Base-by-base conservation (phyloP, 2,329 filamentous ascomycete species). In the Fusarium heterosporum region DNA sequence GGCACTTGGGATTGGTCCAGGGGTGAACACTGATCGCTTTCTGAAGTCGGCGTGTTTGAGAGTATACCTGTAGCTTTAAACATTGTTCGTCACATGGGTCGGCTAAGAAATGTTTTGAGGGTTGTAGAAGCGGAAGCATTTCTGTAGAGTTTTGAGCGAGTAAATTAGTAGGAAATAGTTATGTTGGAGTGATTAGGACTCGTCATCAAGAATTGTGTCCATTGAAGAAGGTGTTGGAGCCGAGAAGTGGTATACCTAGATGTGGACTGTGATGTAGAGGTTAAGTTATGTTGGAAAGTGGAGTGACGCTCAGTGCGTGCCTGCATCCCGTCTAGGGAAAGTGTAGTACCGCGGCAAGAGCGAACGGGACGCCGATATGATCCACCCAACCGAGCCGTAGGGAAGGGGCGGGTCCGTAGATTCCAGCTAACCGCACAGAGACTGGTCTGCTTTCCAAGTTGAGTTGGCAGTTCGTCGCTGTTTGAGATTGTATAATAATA, bases 311-410 rank as follows among this genome's bases (percentile, higher is more conserved):
- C 28, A 25, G 45, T 46, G 41, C 46, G 34, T 54, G 59, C 30
- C 40, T 56, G 42, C 30, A 25, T 17, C 26, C 48, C 26, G 46
- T 47, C 30, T 29, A 49, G 47, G 30, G 26, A 56, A 52, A 40
- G 29, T 49, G 28, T 40, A 67, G 66, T 56, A 53, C 64, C 67
- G 67, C 64, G 67, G 64, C 61, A 70, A 64, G 66, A 69, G 61
- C 43, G 60, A 68, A 59, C 46, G 38, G 60, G 54, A 43, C 50
- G 43, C 55, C 48, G 64, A 56, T 55, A 8, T 38, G 50, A 45
- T 42, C 42, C 59, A 65, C 57, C 51, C 40, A 50, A 36, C 48
- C 36, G 54, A 49, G 55, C 39, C 19, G 36, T 22, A 69, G 47
- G 61, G 54, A 67, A 57, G 48, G 51, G 42, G 43, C 63, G 51